Percentiles rank a stretch among this genome's conserved stretches.
Conservation (phyloP, 768 basidiomycete genomes). For the button mushroom (Agaricus bisporus) region DNA sequence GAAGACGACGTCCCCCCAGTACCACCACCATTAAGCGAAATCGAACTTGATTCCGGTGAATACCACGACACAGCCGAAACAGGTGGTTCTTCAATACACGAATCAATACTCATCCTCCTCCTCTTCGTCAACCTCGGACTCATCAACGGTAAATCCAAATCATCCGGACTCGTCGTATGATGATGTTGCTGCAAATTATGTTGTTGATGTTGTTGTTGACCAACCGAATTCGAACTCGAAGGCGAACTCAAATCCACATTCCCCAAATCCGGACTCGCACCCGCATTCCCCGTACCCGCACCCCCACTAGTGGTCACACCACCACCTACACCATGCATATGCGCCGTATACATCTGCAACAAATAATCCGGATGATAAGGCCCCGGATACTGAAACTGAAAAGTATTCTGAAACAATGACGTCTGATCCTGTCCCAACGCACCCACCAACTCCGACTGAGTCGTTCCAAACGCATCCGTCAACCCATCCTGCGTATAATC, state of each 20-base stretch:
- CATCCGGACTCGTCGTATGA: slow-evolving; percentile 18
- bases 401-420: slow-evolving; percentile 24
- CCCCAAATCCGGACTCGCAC: background rate
- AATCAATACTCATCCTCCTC: slow-evolving; percentile 63
- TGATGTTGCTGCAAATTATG: background rate
- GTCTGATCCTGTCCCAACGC: slow-evolving; percentile 32
- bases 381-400: slow-evolving; percentile 51
- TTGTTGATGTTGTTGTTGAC: background rate
- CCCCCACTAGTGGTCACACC: background rate
- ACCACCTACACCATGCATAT: slow-evolving; percentile 25
- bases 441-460: slow-evolving; percentile 47
- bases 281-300: background rate
- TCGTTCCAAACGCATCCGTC: slow-evolving; percentile 26
- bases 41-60: too few relatives aligned
- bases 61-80: slow-evolving; percentile 55
- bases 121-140: slow-evolving; percentile 56
- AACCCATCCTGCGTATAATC: slow-evolving; percentile 39
- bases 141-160: slow-evolving; percentile 31
- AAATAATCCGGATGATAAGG: slow-evolving; percentile 74
- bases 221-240: background rate
- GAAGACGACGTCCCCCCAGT: too few relatives aligned
- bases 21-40: too few relatives aligned
- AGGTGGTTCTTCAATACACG: slow-evolving; percentile 40
- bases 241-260: background rate
- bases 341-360: slow-evolving; percentile 40